phyloP scores from a whole-genome alignment of 257 asterid species.

The Solanum rostratum region DNA sequence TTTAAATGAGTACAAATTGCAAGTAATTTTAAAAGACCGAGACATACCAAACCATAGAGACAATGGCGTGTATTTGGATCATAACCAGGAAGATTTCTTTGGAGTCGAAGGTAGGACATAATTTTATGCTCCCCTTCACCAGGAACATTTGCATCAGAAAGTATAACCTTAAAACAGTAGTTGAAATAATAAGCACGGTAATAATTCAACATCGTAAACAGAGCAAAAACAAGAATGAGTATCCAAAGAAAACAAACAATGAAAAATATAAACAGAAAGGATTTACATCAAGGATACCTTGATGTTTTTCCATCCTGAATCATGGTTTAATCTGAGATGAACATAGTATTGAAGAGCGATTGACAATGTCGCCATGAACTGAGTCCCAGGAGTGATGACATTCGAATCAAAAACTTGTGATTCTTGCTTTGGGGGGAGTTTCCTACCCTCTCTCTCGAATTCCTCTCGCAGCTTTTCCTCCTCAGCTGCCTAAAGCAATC shows the following conservation, averaged over 20 bases:
- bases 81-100: constrained; percentile 33
- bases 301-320: constrained; percentile 38
- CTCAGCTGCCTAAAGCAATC: constrained; percentile 24
- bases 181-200: background rate
- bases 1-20: background rate
- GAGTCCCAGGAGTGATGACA: constrained; percentile 55
- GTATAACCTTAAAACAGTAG: constrained; percentile 34
- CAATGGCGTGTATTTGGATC: constrained; percentile 56
- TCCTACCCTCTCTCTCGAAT: constrained; percentile 34
- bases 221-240: background rate
- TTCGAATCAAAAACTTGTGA: constrained; percentile 42
- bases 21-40: background rate
- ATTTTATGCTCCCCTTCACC: constrained; percentile 79
- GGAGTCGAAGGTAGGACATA: constrained; percentile 45
- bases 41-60: constrained; percentile 48
- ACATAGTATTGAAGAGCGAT: constrained; percentile 25
- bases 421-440: constrained; percentile 22
- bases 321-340: constrained; percentile 9
- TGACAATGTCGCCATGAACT: constrained; percentile 38
- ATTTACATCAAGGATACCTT: constrained; percentile 26
- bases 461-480: constrained; percentile 27
- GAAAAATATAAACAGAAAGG: background rate
- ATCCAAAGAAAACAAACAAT: background rate
- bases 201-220: background rate
- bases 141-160: constrained; percentile 59